These are phyloP conservation scores for Pittosporum tobira DNA, from an alignment of 129 eudicot genomes.

Conservation along the genomic window DNA sequence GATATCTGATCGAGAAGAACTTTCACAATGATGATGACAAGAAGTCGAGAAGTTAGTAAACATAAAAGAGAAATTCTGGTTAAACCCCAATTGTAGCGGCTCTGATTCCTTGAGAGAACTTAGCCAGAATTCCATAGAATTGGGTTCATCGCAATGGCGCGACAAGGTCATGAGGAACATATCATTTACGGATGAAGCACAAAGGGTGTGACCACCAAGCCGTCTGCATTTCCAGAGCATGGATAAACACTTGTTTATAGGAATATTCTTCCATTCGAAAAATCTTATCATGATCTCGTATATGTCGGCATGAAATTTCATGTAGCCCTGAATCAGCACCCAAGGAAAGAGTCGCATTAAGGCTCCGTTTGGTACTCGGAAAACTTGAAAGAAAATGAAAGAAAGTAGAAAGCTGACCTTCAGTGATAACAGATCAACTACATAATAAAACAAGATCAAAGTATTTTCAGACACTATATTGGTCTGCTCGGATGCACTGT, in stretches of 20 bases:
- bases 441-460: slow-evolving; percentile 46
- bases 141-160: slow-evolving; percentile 39
- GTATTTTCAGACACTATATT: slow-evolving; percentile 29
- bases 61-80: slow-evolving; percentile 35
- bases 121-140: slow-evolving; percentile 56
- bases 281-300: slow-evolving; percentile 47
- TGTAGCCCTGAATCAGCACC: slow-evolving; percentile 54
- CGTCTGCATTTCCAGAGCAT: slow-evolving; percentile 72
- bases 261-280: slow-evolving; percentile 37
- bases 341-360: slow-evolving; percentile 4
- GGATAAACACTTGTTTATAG: slow-evolving; percentile 39
- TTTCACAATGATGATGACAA: slow-evolving; percentile 22
- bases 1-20: slow-evolving; percentile 18
- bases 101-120: slow-evolving; percentile 48
- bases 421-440: slow-evolving; percentile 63
- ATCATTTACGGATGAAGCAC: slow-evolving; percentile 64
- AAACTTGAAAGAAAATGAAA: too few species aligned
- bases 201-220: slow-evolving; percentile 72
- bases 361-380: too few species aligned
- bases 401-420: slow-evolving; percentile 40
- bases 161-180: slow-evolving; percentile 39
- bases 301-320: slow-evolving; percentile 48
- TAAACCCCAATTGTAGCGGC: slow-evolving; percentile 51
- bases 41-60: slow-evolving; percentile 32
- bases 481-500: slow-evolving; percentile 25